phyloP scores from a whole-genome alignment of 2,329 filamentous ascomycete species.

The Sphaceloma murrayae region DNA sequence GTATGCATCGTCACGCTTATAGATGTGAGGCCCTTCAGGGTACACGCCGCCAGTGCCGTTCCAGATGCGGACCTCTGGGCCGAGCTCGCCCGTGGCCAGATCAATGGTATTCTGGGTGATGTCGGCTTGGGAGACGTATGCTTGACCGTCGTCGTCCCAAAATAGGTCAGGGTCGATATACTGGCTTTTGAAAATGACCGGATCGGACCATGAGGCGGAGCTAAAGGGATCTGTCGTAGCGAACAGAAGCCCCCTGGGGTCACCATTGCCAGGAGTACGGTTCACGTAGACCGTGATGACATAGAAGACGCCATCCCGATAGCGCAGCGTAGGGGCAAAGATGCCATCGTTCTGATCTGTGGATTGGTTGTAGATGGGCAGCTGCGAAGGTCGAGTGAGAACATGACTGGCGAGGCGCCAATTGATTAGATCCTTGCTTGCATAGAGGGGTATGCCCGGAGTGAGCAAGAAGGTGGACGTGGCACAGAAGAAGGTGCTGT shows the following conservation, averaged over 20 bases:
- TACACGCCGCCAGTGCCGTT: conserved; percentile 30
- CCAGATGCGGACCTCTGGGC: conserved; percentile 26
- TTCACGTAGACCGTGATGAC: conserved; percentile 26
- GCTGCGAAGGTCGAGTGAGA: conserved; percentile 30
- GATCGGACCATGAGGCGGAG: conserved; percentile 38
- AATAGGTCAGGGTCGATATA: conserved; percentile 25
- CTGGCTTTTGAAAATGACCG: conserved; percentile 36
- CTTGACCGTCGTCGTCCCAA: conserved; percentile 22
- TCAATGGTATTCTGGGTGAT: conserved; percentile 28
- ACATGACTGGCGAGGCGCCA: conserved; percentile 34
- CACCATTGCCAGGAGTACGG: conserved; percentile 21
- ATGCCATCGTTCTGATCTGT: conserved; percentile 29
- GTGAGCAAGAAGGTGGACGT: conserved; percentile 39
- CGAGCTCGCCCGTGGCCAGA: conserved; percentile 27
- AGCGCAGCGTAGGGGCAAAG: conserved; percentile 35
- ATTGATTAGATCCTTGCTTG: conserved; percentile 36
- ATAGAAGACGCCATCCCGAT: conserved; percentile 34
- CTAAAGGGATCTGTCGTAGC: conserved; percentile 37
- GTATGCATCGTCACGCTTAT: conserved; percentile 27
- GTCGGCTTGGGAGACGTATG: conserved; percentile 37
- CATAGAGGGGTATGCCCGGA: conserved; percentile 39
- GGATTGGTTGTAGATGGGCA: conserved; percentile 28
- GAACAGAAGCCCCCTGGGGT: conserved; percentile 39
- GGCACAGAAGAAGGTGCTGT: conserved; percentile 37
- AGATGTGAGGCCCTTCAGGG: conserved; percentile 33